Base-by-base conservation (phyloP, 2,329 filamentous ascomycete species). In the Trichoderma koningiopsis region DNA sequence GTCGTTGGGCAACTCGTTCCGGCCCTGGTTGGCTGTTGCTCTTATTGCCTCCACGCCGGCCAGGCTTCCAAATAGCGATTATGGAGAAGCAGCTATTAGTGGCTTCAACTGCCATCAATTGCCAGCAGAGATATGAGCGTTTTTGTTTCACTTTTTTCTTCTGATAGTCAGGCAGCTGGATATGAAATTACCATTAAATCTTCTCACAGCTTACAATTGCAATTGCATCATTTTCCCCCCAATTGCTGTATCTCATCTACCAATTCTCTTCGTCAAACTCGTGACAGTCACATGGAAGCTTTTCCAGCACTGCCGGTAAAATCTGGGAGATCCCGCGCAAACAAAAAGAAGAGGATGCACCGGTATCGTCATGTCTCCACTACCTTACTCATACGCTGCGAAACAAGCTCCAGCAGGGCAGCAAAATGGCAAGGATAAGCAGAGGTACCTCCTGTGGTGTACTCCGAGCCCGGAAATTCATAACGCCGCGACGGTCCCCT, bases 381-480 rank as follows among this genome's bases (percentile, higher is more conserved):
- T 5, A 7, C 24, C 55, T 31, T 33, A 35, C 52, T 64, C 61
- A 31, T n/a, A 24, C 31, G 33, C 52, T 37, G 27, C 49, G n/a
- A 43, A 65, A 56, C 47, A 43, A 57, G 62, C 62, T 57, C 19
- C 52, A 31, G 24, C 62, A 56, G 62, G 62, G 62, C 52, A 19
- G 33, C 27, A 37, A 24, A 24, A 24, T 27, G 35, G 24, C 37
- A 47, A 35, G 19, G 52, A 27, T 29, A 33, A 29, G 27, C 2
- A 7, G 27, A 19, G 14, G 24, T 56, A 56, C n/a, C 47, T 62
- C 33, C 31, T n/a, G n/a, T 13, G 13, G n/a, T 43, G 13, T 66
- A 58, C 63, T 24, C 37, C 66, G 52, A 43, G 56, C 53, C 61
- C 61, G 68, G 61, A 69, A 65, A 69, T 69, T 65, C 16, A 69